Conservation (phyloP, 1,139 yeast species). For the Blastobotrys ciferrii region DNA sequence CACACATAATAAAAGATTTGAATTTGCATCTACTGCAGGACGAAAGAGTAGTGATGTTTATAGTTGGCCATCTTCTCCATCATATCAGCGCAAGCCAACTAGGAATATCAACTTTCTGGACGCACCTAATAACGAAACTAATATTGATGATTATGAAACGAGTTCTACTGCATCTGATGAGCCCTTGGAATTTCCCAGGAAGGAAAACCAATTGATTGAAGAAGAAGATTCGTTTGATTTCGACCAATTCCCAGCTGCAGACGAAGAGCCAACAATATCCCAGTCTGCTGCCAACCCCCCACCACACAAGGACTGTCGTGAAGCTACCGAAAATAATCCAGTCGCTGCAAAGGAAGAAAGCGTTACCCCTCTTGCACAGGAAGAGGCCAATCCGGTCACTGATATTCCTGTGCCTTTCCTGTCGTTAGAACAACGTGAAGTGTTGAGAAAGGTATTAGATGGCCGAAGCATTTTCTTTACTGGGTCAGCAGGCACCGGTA, state of each 20-base stretch:
- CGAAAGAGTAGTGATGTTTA: neutral
- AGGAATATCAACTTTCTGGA: constrained; percentile 2
- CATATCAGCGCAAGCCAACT: constrained; percentile 5
- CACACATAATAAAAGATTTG: neutral
- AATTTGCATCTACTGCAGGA: neutral
- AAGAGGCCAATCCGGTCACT: neutral
- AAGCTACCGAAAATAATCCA: constrained; percentile 8
- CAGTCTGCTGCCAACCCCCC: neutral
- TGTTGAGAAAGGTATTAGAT: constrained; percentile 60
- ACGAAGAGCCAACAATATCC: neutral
- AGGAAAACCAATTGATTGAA: too few relatives aligned
- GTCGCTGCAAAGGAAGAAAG: neutral
- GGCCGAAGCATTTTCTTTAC: constrained; percentile 49
- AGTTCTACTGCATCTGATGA: neutral
- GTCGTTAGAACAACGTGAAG: constrained; percentile 68
- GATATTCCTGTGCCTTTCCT: constrained; percentile 32
- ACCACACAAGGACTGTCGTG: too few relatives aligned
- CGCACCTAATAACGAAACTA: neutral
- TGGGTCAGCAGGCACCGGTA: constrained; percentile 35
- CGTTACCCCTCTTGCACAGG: too few relatives aligned
- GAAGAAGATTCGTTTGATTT: neutral
- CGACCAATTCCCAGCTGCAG: neutral
- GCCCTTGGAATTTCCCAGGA: neutral
- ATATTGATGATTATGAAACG: neutral
- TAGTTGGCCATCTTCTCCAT: constrained; percentile 6